Percentiles rank a stretch among this genome's conserved stretches.
phyloP scores from a whole-genome alignment of 2,329 filamentous ascomycete genomes.

The Epichloe sibirici region DNA sequence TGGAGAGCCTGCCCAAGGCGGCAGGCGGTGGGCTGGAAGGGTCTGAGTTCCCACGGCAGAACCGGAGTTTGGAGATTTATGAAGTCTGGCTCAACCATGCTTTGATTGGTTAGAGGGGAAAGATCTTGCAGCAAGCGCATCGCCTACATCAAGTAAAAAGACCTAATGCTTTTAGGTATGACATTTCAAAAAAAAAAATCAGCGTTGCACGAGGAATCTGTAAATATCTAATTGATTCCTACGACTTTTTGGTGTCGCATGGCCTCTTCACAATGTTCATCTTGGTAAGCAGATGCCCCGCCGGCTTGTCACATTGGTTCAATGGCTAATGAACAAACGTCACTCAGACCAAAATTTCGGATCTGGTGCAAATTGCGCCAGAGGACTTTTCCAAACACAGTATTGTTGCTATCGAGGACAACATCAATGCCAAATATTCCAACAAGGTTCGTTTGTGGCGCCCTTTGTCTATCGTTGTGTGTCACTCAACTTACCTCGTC shows the following conservation, averaged over 20 bases:
- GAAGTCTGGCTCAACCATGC: not conserved
- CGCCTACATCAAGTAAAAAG: not conserved
- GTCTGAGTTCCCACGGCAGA: not conserved
- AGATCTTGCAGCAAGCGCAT: not conserved
- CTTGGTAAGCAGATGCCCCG: constrained; percentile 23
- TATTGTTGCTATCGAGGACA: constrained; percentile 80
- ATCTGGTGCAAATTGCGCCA: constrained; percentile 86
- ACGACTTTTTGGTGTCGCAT: not conserved
- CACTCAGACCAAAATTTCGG: constrained; percentile 74
- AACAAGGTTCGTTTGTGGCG: constrained; percentile 53
- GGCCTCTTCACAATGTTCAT: constrained; percentile 33
- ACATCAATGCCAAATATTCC: constrained; percentile 92
- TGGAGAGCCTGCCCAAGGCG: not conserved
- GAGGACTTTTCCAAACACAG: constrained; percentile 79
- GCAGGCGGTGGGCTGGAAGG: not conserved
- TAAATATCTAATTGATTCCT: not conserved
- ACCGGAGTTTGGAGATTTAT: not conserved
- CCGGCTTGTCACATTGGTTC: not conserved
- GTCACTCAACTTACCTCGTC: constrained; percentile 1
- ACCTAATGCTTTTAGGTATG: not conserved
- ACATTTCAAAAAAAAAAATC: not conserved
- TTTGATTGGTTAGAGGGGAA: constrained; percentile 3
- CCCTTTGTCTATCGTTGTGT: not conserved
- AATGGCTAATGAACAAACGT: not conserved
- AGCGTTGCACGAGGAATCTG: not conserved